Evolutionary conservation across 352 stramenopile species (phyloP), one percentile per base, ranked within the genome.

Genomic region (Globisporangium okanoganense): DNA sequence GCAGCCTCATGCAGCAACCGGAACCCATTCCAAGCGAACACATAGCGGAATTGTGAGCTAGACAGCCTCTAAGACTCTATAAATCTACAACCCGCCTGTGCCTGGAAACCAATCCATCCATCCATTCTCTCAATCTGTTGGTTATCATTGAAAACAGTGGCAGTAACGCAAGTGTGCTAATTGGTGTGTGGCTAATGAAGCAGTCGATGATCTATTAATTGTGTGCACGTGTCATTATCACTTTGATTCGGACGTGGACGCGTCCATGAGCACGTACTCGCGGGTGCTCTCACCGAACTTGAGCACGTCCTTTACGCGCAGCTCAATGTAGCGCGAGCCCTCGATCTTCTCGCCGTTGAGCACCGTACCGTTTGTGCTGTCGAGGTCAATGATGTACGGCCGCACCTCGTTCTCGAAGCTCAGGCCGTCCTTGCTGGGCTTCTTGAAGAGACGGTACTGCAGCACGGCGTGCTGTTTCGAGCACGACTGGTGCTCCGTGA

Each of bases 331-430:
- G 25, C 97, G 89, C 35, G 93, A 93, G 40, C 82, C 62, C 24
- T 98, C 96, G 52, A 99, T 85, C 49, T 78, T 72, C 38, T 95
- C 79, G 12, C 95, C 95, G 71, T 99, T 99, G 8, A 99, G 78
- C 54, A 96, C 97, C n/a, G 97, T 99, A 25, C 90, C 94, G 82
- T 99, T 99, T 24, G 96, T 98, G 74, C 89, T 98, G 68, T 98
- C 86, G 29, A 99, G 80, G 75, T 99, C 97, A 89, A 99, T 95
- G 43, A 99, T 76, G 81, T 99, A 99, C 4, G 97, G 97, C 24
- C 81, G 79, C 64, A 95, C 83, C 27, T 90, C 71, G 48, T 82
- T 79, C 57, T 76, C 62, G 52, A 80, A 83, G 51, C 70, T 65
- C 6, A 92, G 65, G 0, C 82, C 80, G 54, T 90, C 79, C 10